Percentiles rank a stretch among this genome's conserved stretches.
These are phyloP conservation scores for Setaria viridis DNA, from an alignment of 202 grass and related monocot species.

Conservation along the genomic window DNA sequence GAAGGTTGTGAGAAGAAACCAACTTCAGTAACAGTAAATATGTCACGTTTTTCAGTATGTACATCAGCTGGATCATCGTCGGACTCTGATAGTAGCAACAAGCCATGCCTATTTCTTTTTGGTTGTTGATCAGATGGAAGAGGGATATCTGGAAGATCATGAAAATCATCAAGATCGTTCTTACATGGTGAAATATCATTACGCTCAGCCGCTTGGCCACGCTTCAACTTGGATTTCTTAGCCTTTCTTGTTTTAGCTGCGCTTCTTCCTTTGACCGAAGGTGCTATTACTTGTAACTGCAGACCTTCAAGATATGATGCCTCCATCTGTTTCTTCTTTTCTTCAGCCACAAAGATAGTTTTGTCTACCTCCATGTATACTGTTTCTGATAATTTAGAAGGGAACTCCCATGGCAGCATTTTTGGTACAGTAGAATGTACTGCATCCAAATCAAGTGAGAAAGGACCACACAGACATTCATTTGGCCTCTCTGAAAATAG, in stretches of 20 bases:
- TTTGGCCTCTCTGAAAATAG: conserved; percentile 60
- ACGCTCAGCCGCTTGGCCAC: conserved; percentile 43
- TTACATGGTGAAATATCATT: conserved; percentile 62
- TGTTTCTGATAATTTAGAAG: conserved; percentile 87
- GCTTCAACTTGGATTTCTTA: conserved; percentile 80
- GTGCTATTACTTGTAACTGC: conserved; percentile 43
- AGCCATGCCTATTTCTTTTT: conserved; percentile 53
- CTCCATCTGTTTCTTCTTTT: conserved; percentile 61
- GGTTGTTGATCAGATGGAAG: conserved; percentile 52
- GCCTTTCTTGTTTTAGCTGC: conserved; percentile 58
- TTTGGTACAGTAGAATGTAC: conserved; percentile 73
- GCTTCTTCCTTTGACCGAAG: conserved; percentile 48
- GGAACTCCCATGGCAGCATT: conserved; percentile 71
- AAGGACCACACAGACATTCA: conserved; percentile 42
- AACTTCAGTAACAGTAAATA: conserved; percentile 26
- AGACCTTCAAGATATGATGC: conserved; percentile 51
- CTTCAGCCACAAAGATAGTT: conserved; percentile 70
- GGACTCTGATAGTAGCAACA: conserved; percentile 71
- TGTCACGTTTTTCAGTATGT: conserved; percentile 41
- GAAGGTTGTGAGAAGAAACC: conserved; percentile 36
- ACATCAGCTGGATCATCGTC: conserved; percentile 58
- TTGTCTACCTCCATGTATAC: conserved; percentile 70
- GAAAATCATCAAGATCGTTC: conserved; percentile 87
- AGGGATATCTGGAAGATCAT: conserved; percentile 59
- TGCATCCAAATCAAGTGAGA: conserved; percentile 79